Evolutionary conservation across 108 stramenopile species (phyloP).

Genomic region (Nannochloropsis gaditana): DNA sequence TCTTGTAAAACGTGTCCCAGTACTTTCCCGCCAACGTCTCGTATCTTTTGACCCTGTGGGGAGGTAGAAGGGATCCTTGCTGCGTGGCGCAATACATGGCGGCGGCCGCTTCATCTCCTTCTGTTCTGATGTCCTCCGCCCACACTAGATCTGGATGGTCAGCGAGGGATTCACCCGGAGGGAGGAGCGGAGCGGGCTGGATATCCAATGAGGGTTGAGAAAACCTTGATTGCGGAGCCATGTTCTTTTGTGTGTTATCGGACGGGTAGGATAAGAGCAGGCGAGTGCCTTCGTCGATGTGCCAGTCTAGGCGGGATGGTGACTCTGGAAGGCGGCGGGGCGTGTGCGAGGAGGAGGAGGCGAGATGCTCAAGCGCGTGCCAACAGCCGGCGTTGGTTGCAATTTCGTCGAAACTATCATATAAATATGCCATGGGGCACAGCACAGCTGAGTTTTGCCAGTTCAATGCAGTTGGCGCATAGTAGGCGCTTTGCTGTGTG

Average conservation of each 20-base stretch:
- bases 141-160: not conserved
- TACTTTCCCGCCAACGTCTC: constrained; percentile 32
- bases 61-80: not conserved
- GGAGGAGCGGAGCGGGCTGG: not conserved
- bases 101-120: not conserved
- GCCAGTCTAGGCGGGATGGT: not conserved
- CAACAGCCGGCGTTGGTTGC: not conserved
- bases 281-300: not conserved
- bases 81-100: not conserved
- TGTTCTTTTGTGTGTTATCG: not conserved
- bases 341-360: not conserved
- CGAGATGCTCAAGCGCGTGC: not conserved
- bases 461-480: too few relatives aligned
- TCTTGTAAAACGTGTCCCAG: constrained; percentile 39
- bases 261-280: not conserved
- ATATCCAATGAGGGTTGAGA: not conserved
- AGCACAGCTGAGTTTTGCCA: too few relatives aligned
- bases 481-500: too few relatives aligned
- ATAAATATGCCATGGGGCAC: not conserved
- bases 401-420: not conserved
- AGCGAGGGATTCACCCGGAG: not conserved
- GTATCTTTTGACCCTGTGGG: not conserved
- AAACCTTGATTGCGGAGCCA: not conserved
- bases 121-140: not conserved
- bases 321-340: not conserved